A percentile compares a stretch with the other conserved stretches of the same genome.
Conservation (phyloP, 768 basidiomycete genomes). For the Lactarius evosmus region DNA sequence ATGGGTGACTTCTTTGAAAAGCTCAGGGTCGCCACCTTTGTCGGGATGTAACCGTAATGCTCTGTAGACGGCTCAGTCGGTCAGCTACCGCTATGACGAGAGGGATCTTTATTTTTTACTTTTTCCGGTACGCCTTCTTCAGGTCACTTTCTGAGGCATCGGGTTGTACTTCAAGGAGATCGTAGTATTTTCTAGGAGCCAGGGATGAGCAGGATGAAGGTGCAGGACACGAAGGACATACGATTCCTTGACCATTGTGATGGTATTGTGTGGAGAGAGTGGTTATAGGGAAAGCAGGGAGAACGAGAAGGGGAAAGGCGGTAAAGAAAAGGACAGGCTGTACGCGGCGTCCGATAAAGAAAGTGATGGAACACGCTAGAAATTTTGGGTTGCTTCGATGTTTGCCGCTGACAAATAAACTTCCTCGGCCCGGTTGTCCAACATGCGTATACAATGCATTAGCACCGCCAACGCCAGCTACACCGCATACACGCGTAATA, state of each 20-base stretch:
- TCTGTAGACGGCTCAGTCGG: constrained; percentile 39
- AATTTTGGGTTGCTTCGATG: constrained; percentile 33
- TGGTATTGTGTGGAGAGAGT: constrained; percentile 19
- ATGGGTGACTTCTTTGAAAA: constrained; percentile 97
- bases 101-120: constrained; percentile 47
- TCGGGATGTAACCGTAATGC: constrained; percentile 85
- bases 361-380: constrained; percentile 41
- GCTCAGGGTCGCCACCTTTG: constrained; percentile 94
- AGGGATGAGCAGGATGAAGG: constrained; percentile 9
- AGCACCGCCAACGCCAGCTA: background rate
- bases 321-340: constrained; percentile 22
- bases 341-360: constrained; percentile 30
- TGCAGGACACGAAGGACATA: constrained; percentile 34
- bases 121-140: constrained; percentile 95
- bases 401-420: constrained; percentile 17
- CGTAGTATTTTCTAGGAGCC: constrained; percentile 75
- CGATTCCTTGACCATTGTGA: constrained; percentile 69
- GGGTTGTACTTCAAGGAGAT: constrained; percentile 82
- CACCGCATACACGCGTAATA: no score
- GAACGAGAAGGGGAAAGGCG: constrained; percentile 14
- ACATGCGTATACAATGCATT: background rate
- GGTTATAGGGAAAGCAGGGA: constrained; percentile 20
- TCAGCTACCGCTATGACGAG: constrained; percentile 10
- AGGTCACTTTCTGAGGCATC: constrained; percentile 79
- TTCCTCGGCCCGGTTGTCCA: background rate